Conservation (phyloP, 169 alveolate genomes). For the Plasmodium vinckei region DNA sequence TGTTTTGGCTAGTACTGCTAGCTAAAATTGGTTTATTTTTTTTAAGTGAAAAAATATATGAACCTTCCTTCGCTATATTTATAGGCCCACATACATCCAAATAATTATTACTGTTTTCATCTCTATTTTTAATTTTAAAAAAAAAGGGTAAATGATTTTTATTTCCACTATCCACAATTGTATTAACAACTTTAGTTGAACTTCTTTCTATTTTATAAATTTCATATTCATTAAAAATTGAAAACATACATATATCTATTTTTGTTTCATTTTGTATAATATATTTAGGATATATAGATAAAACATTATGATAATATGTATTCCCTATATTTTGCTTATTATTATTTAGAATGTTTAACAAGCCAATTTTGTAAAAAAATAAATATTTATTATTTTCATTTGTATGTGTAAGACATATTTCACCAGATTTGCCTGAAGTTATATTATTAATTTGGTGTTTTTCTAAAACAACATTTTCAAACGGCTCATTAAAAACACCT, state of each 20-base stretch:
- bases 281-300: constrained; percentile 18
- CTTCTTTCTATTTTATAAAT: not conserved
- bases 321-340: not conserved
- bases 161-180: not conserved
- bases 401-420: not conserved
- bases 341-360: not conserved
- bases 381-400: not conserved
- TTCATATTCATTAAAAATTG: not conserved
- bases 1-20: not conserved
- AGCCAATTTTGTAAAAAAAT: not conserved
- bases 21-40: not conserved
- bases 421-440: not conserved
- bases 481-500: constrained; percentile 7
- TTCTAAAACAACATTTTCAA: not conserved
- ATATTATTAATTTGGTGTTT: not conserved
- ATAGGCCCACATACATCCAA: constrained; percentile 21
- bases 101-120: constrained; percentile 1
- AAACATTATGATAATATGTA: not conserved
- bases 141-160: not conserved
- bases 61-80: constrained; percentile 34
- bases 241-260: constrained; percentile 23
- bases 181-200: constrained; percentile 21
- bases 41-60: constrained; percentile 21
- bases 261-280: constrained; percentile 28
- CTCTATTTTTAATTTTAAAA: constrained; percentile 14